Conservation (phyloP, 768 basidiomycete genomes). For the Rhodosporidiobolus odoratus region DNA sequence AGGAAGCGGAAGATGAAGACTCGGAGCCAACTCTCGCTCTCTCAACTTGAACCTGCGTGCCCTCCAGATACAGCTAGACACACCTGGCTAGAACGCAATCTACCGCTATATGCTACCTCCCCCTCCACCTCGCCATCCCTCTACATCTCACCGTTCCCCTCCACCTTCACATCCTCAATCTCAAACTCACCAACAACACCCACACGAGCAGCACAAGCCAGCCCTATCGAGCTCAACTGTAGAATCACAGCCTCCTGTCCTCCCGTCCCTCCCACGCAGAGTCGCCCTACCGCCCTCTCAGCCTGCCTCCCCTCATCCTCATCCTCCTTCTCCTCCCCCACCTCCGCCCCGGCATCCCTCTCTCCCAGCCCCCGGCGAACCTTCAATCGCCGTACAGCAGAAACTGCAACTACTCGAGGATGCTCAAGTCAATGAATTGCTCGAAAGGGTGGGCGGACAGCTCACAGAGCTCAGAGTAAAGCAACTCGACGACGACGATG, state of each 20-base stretch:
- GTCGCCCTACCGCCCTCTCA: neutral
- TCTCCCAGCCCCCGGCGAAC: neutral
- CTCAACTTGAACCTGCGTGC: too few relatives aligned
- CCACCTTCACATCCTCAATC: too few relatives aligned
- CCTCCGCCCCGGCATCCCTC: neutral
- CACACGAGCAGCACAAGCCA: too few relatives aligned
- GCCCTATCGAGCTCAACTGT: too few relatives aligned
- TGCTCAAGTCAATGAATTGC: slow-evolving; percentile 5
- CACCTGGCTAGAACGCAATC: too few relatives aligned
- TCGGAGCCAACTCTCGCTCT: too few relatives aligned
- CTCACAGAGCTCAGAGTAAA: slow-evolving; percentile 13
- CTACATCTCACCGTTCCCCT: neutral
- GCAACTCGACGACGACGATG: neutral
- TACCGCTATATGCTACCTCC: too few relatives aligned
- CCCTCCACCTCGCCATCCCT: neutral
- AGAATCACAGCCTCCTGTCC: too few relatives aligned
- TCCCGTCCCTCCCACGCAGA: too few relatives aligned
- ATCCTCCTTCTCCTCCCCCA: neutral
- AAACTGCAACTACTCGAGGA: slow-evolving; percentile 26
- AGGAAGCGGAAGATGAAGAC: neutral
- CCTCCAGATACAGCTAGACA: too few relatives aligned
- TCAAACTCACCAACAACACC: too few relatives aligned
- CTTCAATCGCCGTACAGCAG: neutral
- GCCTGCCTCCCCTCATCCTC: neutral
- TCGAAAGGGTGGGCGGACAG: slow-evolving; percentile 23